phyloP scores from a whole-genome alignment of 2,329 filamentous ascomycete genomes.

The Phoma sp. region DNA sequence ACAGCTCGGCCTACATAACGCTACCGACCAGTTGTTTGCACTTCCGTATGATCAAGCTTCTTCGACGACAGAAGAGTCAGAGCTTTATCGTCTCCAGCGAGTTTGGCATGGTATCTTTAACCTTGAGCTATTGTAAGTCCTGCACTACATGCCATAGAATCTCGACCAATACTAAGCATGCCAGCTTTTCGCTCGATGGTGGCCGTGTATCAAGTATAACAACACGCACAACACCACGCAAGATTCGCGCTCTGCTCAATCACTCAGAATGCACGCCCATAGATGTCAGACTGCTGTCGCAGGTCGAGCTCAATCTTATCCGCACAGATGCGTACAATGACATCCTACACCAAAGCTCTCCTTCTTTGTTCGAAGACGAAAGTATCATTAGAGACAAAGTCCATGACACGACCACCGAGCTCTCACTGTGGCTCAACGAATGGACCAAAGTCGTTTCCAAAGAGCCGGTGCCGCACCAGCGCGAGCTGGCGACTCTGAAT shows the following conservation, averaged over 20 bases:
- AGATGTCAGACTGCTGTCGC: conserved; percentile 60
- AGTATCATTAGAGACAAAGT: conserved; percentile 25
- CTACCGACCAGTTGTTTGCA: conserved; percentile 51
- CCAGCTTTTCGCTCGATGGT: conserved; percentile 49
- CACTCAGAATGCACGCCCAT: conserved; percentile 53
- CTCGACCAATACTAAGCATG: background rate
- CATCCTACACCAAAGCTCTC: conserved; percentile 21
- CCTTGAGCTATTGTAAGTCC: conserved; percentile 52
- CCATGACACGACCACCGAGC: conserved; percentile 33
- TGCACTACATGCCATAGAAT: background rate
- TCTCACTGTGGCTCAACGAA: conserved; percentile 51
- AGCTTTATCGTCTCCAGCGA: conserved; percentile 47
- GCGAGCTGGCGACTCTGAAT: conserved; percentile 49
- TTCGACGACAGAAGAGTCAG: conserved; percentile 32
- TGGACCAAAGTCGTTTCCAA: conserved; percentile 38
- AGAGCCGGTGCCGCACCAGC: conserved; percentile 19
- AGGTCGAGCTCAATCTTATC: conserved; percentile 57
- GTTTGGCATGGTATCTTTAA: conserved; percentile 62
- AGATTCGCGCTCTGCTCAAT: conserved; percentile 54
- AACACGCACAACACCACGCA: conserved; percentile 47
- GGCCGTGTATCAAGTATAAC: conserved; percentile 53
- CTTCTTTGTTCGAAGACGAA: conserved; percentile 25
- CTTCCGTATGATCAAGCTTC: conserved; percentile 10
- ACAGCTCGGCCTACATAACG: conserved; percentile 51
- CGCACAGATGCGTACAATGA: conserved; percentile 39